These are phyloP conservation scores for Urochloa ruziziensis DNA, from an alignment of 176 grass and related monocot species.

Conservation along the genomic window DNA sequence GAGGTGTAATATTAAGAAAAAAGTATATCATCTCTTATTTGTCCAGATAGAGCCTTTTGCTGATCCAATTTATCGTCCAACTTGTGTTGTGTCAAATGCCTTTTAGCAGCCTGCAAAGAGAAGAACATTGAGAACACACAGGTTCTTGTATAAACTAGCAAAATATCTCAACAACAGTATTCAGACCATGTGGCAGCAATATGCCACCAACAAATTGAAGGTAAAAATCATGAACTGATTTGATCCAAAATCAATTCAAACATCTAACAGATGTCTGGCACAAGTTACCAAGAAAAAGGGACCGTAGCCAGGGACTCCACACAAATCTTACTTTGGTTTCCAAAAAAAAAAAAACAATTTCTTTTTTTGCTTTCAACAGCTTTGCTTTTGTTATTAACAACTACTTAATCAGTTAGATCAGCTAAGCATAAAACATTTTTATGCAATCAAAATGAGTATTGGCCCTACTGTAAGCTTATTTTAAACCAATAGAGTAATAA, in stretches of 20 bases:
- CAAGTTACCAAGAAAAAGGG: constrained; percentile 1
- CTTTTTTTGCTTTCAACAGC: not conserved
- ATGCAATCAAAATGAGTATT: not conserved
- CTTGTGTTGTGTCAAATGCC: constrained; percentile 87
- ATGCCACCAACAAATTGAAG: not conserved
- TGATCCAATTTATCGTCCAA: constrained; percentile 98
- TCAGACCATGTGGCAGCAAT: not conserved
- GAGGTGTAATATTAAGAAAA: not conserved
- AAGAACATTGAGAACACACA: constrained; percentile 9
- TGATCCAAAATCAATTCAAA: constrained; percentile 16
- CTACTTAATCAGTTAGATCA: not conserved
- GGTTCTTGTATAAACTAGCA: not conserved
- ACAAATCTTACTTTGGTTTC: not conserved
- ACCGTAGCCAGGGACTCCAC: not conserved
- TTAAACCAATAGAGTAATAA: not conserved
- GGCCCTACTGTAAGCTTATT: not conserved
- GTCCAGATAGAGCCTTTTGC: constrained; percentile 83
- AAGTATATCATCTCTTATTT: constrained; percentile 86
- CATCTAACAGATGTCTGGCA: not conserved
- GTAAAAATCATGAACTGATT: not conserved
- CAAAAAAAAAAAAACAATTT: not conserved
- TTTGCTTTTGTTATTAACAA: constrained; percentile 4
- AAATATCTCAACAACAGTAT: not conserved
- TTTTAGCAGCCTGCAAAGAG: constrained; percentile 78
- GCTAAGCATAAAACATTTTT: not conserved